Base-by-base conservation (phyloP, 768 basidiomycete genomes). In the Leccinum pellstonianum region DNA sequence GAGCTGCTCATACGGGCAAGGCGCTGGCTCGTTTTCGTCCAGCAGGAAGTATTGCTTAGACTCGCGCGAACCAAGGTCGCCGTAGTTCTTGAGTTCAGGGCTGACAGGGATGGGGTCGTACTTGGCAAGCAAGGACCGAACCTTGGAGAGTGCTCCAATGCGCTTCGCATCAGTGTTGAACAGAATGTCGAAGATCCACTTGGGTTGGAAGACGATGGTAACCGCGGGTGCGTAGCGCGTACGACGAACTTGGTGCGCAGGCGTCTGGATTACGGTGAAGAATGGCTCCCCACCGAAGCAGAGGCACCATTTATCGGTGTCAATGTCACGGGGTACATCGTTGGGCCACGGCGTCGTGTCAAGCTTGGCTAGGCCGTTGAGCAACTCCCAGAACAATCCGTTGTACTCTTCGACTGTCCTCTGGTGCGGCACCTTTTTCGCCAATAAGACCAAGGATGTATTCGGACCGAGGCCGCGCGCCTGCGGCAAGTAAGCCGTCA, bases 181-280 rank as follows among this genome's bases (percentile, higher is more conserved):
- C n/a, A 64, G 54, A 19, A 67, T 65, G 52, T 67, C 63, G 19
- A 67, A 67, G 46, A 65, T 67, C 66, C 66, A 67, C 37, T 67
- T 68, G 14, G 66, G 66, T 29, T 68, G 66, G 58, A 67, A 64
- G 9, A 68, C 66, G n/a, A 68, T 60, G 35, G 66, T 67, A 47
- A 68, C 49, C 8, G 66, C 54, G 6, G 61, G 58, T 21, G 66
- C 56, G n/a, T 59, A 60, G 35, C 66, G 66, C 9, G 66, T 56
- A 19, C 63, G 66, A 21, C 66, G 64, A n/a, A 68, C 63, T 54
- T 65, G 66, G 53, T 67, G 66, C 2, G 63, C 66, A 4, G 60
- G 66, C 0, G 66, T 68, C 31, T 67, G 66, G 12, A 67, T 68
- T 5, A 64, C 63, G 1, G 63, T 62, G 41, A 68, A 67, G 48